Conservation (phyloP, 2,329 filamentous ascomycete genomes). For the Talaromyces funiculosus region DNA sequence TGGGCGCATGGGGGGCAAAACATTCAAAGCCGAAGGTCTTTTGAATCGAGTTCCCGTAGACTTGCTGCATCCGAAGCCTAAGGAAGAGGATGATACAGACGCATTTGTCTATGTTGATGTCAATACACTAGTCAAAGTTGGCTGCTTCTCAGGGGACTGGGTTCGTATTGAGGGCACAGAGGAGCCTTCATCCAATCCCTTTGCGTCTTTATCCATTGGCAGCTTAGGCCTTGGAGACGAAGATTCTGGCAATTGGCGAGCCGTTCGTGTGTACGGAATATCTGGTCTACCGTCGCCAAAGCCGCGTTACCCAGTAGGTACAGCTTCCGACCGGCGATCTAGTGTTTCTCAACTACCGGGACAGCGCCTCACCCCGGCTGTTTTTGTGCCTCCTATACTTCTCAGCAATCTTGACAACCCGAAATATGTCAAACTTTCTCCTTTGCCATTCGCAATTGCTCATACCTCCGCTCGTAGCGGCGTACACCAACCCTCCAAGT, state of each 20-base stretch:
- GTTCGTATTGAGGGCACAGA: constrained; percentile 73
- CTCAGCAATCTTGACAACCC: constrained; percentile 78
- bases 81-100: constrained; percentile 77
- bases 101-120: constrained; percentile 88
- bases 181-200: constrained; percentile 56
- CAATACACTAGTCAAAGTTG: constrained; percentile 75
- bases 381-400: constrained; percentile 80
- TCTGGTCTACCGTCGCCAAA: constrained; percentile 58
- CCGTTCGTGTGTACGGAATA: constrained; percentile 81
- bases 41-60: constrained; percentile 67
- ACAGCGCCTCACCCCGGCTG: constrained; percentile 49
- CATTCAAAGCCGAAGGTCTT: constrained; percentile 79
- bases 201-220: constrained; percentile 60
- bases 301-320: constrained; percentile 52
- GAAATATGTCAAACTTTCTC: constrained; percentile 71
- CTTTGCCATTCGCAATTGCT: constrained; percentile 42
- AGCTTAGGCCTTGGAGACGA: constrained; percentile 43
- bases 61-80: constrained; percentile 76
- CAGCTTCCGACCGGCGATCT: constrained; percentile 44
- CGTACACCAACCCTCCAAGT: constrained; percentile 43
- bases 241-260: constrained; percentile 69
- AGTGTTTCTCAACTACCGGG: constrained; percentile 50
- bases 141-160: constrained; percentile 98
- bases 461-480: constrained; percentile 55
- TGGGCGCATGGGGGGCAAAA: constrained; percentile 64